A percentile compares a stretch with the other conserved stretches of the same genome.
phyloP scores from a whole-genome alignment of 345 rosid genomes.

The Leavenworthia alabamica region DNA sequence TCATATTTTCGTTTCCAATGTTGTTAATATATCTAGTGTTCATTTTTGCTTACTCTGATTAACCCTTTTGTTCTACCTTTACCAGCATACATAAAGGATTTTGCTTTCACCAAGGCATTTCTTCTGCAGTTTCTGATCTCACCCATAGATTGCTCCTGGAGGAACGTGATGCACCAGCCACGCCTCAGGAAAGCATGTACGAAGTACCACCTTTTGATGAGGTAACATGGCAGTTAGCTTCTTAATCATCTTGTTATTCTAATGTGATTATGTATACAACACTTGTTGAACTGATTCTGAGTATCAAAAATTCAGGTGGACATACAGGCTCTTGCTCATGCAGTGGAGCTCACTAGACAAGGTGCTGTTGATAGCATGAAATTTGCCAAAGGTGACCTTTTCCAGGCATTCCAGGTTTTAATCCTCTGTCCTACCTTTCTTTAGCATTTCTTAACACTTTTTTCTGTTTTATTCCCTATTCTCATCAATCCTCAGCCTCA shows the following conservation, averaged over 20 bases:
- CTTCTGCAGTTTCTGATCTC: conserved; percentile 83
- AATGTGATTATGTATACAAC: background rate
- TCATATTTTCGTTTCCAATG: background rate
- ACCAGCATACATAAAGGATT: conserved; percentile 80
- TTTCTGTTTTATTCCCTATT: background rate
- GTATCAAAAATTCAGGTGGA: conserved; percentile 51
- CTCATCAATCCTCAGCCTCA: conserved; percentile 9
- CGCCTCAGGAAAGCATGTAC: conserved; percentile 56
- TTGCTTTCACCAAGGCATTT: conserved; percentile 70
- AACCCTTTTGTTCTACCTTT: conserved; percentile 11
- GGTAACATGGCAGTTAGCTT: conserved; percentile 36
- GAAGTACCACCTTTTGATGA: conserved; percentile 92
- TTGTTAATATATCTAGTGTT: background rate
- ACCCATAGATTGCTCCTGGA: conserved; percentile 77
- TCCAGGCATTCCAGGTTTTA: conserved; percentile 84
- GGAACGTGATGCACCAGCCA: conserved; percentile 81
- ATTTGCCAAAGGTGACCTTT: conserved; percentile 87
- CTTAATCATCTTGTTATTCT: background rate
- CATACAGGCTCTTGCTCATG: conserved; percentile 96
- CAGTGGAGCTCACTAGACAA: conserved; percentile 90
- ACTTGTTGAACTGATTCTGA: background rate
- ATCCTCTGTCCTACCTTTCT: background rate
- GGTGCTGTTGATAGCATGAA: conserved; percentile 95
- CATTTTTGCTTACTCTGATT: background rate
- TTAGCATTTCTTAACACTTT: background rate